A percentile compares a stretch with the other conserved stretches of the same genome.
Evolutionary conservation across 495 filamentous ascomycete species (phyloP).

Genomic region (Tuber umbilicatum): DNA sequence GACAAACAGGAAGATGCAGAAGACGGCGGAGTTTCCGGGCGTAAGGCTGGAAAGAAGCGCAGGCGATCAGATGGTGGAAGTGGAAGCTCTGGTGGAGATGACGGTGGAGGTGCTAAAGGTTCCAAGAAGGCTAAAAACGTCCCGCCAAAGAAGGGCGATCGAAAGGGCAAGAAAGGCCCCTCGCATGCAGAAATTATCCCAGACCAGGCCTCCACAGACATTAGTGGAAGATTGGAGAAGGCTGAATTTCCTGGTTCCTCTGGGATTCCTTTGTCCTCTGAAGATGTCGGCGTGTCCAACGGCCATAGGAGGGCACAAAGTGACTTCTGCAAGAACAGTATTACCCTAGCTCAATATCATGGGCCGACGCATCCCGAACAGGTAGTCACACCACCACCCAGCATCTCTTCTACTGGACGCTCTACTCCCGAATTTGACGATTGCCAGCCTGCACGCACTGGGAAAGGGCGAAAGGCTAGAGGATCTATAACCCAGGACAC

Average conservation of each 20-base stretch:
- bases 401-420: conserved; percentile 21
- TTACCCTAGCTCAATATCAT: neutral
- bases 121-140: conserved; percentile 27
- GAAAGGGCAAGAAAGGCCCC: conserved; percentile 31
- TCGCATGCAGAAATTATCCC: conserved; percentile 26
- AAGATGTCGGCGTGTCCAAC: neutral
- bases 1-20: conserved; percentile 26
- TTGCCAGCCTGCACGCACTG: neutral
- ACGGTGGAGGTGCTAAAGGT: conserved; percentile 17
- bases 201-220: neutral
- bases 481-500: neutral
- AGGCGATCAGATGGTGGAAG: conserved; percentile 32
- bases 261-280: neutral
- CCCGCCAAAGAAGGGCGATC: conserved; percentile 28
- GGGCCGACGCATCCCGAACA: conserved; percentile 8
- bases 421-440: conserved; percentile 30
- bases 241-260: neutral
- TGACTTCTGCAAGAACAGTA: neutral
- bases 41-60: conserved; percentile 25
- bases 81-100: conserved; percentile 34
- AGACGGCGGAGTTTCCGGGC: conserved; percentile 23
- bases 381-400: conserved; percentile 22
- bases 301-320: neutral
- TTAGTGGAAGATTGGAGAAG: neutral
- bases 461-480: conserved; percentile 4